Base-by-base conservation (phyloP, 2,329 filamentous ascomycete genomes). In the Aspergillus hortae region DNA sequence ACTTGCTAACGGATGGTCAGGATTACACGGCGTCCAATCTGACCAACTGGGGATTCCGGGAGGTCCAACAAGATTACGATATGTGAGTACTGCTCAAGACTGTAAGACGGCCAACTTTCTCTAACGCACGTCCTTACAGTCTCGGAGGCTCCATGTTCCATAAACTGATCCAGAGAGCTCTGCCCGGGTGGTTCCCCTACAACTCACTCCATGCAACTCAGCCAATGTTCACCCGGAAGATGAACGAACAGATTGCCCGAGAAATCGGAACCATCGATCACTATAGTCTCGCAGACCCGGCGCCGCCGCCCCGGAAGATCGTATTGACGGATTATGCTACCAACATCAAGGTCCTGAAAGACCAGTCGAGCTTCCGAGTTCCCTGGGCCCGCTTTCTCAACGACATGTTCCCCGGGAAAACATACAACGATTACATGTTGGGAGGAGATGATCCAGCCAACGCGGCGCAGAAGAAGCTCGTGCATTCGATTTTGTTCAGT, bases 1-100 rank as follows among this genome's bases (percentile, higher is more conserved):
- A 11, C 14, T 17, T n/a, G 35, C 35, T 38, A n/a, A 38, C 35
- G 12, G 6, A 38, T 17, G 35, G 27, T 9, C 6, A 38, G 35
- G 35, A 73, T 48, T 74, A 65, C 50, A 69, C 64, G 7, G 63
- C 69, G 1, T 63, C 63, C 2, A 68, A 64, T 25, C 56, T 74
- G 30, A 75, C 72, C 35, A 69, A 65, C 48, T 75, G 72, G 72
- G 72, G 72, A 6, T 71, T 67, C 56, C 61, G 61, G 5, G 66
- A 72, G 51, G 66, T 70, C 44, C 61, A 66, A 6, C 58, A 65
- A 5, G 67, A 73, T 52, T 57, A 56, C 38, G 48, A 56, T 15
- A 56, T 51, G 53, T 58, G 51, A 46, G 54, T 27, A 19, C 32
- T 9, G 4, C 19, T 25, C 21, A 2, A 7, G 7, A 11, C 9